phyloP scores from a whole-genome alignment of 805 yeast species.

The Wickerhamiella domercqiae region DNA sequence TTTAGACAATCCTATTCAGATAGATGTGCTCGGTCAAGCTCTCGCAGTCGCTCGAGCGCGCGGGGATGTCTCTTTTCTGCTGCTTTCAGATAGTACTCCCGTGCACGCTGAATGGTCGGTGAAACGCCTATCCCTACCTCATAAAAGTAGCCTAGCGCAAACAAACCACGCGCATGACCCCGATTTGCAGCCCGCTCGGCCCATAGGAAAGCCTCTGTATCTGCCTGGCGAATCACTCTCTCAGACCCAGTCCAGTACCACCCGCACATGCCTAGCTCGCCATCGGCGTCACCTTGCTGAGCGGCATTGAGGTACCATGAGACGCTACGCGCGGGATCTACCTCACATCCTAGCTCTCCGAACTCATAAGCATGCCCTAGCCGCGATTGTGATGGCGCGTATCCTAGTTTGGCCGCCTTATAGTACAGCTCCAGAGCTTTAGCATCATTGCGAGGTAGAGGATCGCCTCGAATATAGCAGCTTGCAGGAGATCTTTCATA shows the following conservation, averaged over 20 bases:
- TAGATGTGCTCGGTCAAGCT: too few relatives aligned
- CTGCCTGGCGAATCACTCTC: conserved; percentile 40
- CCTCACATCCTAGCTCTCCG: conserved; percentile 39
- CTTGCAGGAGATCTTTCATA: conserved; percentile 30
- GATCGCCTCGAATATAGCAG: conserved; percentile 31
- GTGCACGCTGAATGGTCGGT: conserved; percentile 34
- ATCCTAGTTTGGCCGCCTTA: conserved; percentile 36
- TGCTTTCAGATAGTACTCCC: conserved; percentile 42
- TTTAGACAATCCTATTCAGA: too few relatives aligned
- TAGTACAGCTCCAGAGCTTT: conserved; percentile 38
- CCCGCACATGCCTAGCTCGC: conserved; percentile 58
- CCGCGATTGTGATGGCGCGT: conserved; percentile 53
- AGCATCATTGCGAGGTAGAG: conserved; percentile 19
- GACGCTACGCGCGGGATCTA: conserved; percentile 43
- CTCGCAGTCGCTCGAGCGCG: conserved; percentile 25
- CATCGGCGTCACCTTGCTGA: conserved; percentile 44
- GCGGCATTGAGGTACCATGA: conserved; percentile 68
- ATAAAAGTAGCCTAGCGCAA: conserved; percentile 52
- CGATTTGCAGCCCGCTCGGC: conserved; percentile 54
- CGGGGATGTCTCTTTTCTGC: conserved; percentile 47
- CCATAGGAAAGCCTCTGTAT: conserved; percentile 62
- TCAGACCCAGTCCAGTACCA: conserved; percentile 69
- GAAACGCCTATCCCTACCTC: conserved; percentile 57
- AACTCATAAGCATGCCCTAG: conserved; percentile 61
- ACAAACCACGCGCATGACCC: conserved; percentile 55